phyloP scores from a whole-genome alignment of 257 asterid genomes.

The Primulina tabacum region DNA sequence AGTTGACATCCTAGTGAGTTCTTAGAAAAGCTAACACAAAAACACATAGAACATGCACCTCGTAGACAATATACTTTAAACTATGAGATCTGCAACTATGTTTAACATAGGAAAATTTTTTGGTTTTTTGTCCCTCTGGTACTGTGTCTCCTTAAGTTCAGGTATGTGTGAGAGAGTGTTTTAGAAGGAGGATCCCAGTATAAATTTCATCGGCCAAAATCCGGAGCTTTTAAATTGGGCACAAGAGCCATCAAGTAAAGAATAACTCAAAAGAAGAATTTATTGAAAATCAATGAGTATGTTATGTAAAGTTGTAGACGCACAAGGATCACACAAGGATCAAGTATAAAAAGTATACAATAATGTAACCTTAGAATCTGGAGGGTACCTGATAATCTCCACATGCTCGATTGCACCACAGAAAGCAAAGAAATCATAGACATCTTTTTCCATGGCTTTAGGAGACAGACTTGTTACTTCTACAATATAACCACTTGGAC shows the following conservation, averaged over 20 bases:
- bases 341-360: not conserved
- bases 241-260: too few relatives aligned
- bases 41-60: not conserved
- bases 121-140: not conserved
- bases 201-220: not conserved
- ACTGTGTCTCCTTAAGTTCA: not conserved
- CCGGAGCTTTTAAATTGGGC: not conserved
- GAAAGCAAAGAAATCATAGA: constrained; percentile 74
- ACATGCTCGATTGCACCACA: constrained; percentile 91
- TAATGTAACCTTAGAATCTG: not conserved
- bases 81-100: too few relatives aligned
- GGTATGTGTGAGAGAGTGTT: not conserved
- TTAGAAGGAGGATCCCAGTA: not conserved
- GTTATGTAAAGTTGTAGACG: not conserved
- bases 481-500: constrained; percentile 65
- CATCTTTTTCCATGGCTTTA: constrained; percentile 71
- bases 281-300: not conserved
- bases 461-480: constrained; percentile 85
- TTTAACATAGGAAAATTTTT: not conserved
- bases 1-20: not conserved
- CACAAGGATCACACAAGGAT: too few relatives aligned
- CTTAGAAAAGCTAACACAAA: not conserved
- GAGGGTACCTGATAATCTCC: constrained; percentile 71
- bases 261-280: not conserved
- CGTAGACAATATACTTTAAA: too few relatives aligned